A percentile compares a stretch with the other conserved stretches of the same genome.
phyloP scores from a whole-genome alignment of 345 rosid genomes.

The Euphorbia peplus region DNA sequence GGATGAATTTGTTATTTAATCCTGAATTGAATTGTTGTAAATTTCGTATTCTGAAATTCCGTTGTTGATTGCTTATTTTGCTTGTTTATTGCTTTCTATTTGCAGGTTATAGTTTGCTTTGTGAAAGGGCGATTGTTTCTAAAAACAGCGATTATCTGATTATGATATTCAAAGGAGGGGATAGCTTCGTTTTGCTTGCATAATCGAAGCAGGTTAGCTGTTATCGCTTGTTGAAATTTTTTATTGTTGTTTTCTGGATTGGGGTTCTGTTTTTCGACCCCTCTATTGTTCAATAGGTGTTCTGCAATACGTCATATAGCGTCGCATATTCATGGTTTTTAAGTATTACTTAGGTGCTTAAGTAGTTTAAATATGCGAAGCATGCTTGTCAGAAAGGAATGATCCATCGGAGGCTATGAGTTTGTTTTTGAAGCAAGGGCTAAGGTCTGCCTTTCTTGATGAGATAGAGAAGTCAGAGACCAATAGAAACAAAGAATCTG shows the following conservation, averaged over 20 bases:
- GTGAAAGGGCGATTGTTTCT: neutral
- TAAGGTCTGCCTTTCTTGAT: neutral
- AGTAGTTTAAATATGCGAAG: neutral
- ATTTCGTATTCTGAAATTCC: neutral
- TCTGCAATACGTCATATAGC: neutral
- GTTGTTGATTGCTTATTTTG: neutral
- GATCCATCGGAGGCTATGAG: neutral
- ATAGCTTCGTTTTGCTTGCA: neutral
- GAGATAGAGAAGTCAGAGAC: neutral
- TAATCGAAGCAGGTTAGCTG: constrained; percentile 1
- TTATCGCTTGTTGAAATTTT: constrained; percentile 1
- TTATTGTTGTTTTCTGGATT: neutral
- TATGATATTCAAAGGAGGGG: neutral
- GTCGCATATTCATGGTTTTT: neutral
- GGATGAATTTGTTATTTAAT: too few species aligned
- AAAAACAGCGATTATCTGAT: neutral
- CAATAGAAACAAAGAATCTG: neutral
- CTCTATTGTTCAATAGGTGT: neutral
- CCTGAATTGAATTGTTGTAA: neutral
- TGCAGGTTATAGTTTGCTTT: neutral
- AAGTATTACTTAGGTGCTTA: neutral
- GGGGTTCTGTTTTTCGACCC: neutral
- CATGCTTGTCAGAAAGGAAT: neutral
- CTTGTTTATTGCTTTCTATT: neutral
- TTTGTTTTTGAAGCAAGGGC: neutral